Evolutionary conservation across 805 yeast species (phyloP).

Genomic region (Debaryomyces tyrocola): DNA sequence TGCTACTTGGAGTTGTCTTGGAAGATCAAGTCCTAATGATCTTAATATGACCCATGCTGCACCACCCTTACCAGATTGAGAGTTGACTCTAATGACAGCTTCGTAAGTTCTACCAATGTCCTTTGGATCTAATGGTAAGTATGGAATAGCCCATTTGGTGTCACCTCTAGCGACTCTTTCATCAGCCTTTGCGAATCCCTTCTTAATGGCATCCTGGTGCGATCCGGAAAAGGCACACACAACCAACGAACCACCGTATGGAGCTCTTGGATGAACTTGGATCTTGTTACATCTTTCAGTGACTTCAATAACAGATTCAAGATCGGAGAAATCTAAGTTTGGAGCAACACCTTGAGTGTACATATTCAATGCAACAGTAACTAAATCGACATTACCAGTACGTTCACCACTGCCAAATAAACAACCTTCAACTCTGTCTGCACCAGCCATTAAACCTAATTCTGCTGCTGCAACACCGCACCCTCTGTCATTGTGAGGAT

Average conservation of each 20-base stretch:
- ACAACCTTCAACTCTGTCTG: constrained; percentile 83
- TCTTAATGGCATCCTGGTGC: constrained; percentile 71
- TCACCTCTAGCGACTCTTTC: constrained; percentile 35
- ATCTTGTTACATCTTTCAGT: constrained; percentile 78
- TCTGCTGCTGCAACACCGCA: constrained; percentile 85
- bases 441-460: constrained; percentile 77
- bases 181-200: constrained; percentile 59
- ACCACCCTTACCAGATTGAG: constrained; percentile 88
- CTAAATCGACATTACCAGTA: constrained; percentile 80
- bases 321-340: constrained; percentile 67
- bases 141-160: constrained; percentile 64
- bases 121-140: constrained; percentile 77
- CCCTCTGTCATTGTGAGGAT: constrained; percentile 79
- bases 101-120: constrained; percentile 80
- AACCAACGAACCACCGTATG: constrained; percentile 77
- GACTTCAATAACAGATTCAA: constrained; percentile 63
- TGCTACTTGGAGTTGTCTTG: constrained; percentile 67
- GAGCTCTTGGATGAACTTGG: constrained; percentile 73
- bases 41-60: constrained; percentile 80
- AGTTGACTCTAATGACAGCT: constrained; percentile 80
- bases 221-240: constrained; percentile 79
- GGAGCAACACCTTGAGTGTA: constrained; percentile 79
- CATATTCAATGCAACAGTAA: constrained; percentile 73
- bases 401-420: constrained; percentile 83
- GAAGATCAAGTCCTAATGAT: constrained; percentile 70